These are phyloP conservation scores for Pyrus bretschneideri DNA, from an alignment of 306 rosid species.

Conservation along the genomic window DNA sequence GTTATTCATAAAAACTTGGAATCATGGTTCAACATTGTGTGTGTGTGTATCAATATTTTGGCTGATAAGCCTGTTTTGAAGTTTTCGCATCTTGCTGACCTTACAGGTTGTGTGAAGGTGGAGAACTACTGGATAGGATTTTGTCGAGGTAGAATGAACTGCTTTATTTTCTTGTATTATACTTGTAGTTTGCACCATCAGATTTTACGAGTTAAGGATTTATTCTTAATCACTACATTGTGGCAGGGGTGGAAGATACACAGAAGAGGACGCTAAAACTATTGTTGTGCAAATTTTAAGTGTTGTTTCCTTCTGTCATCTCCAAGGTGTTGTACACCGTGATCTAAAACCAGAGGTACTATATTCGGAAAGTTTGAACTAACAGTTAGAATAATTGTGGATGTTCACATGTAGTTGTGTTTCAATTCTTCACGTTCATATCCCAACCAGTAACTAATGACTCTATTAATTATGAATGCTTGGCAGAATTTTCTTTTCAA, in stretches of 20 bases:
- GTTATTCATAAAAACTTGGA: not conserved
- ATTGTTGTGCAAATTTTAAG: conserved; percentile 76
- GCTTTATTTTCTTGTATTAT: conserved; percentile 16
- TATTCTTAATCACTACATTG: conserved; percentile 15
- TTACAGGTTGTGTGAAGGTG: conserved; percentile 90
- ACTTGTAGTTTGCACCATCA: conserved; percentile 7
- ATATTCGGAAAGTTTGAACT: conserved; percentile 7
- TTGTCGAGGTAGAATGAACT: conserved; percentile 63
- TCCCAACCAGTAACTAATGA: conserved; percentile 13
- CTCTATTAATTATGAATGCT: conserved; percentile 17
- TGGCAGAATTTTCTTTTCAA: conserved; percentile 88
- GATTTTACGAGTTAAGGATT: conserved; percentile 20
- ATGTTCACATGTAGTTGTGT: conserved; percentile 1
- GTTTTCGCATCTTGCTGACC: conserved; percentile 8
- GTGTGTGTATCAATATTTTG: not conserved
- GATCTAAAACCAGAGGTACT: conserved; percentile 97
- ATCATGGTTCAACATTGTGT: not conserved
- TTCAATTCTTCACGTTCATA: not conserved
- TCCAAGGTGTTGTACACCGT: conserved; percentile 95
- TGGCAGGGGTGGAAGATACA: conserved; percentile 90
- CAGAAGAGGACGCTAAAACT: conserved; percentile 83
- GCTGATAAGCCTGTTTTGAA: not conserved
- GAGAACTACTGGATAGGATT: conserved; percentile 92
- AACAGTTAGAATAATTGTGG: conserved; percentile 10
- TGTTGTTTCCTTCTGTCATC: conserved; percentile 83